Conservation (phyloP, 2,329 filamentous ascomycete species). For the Alternaria sp. region DNA sequence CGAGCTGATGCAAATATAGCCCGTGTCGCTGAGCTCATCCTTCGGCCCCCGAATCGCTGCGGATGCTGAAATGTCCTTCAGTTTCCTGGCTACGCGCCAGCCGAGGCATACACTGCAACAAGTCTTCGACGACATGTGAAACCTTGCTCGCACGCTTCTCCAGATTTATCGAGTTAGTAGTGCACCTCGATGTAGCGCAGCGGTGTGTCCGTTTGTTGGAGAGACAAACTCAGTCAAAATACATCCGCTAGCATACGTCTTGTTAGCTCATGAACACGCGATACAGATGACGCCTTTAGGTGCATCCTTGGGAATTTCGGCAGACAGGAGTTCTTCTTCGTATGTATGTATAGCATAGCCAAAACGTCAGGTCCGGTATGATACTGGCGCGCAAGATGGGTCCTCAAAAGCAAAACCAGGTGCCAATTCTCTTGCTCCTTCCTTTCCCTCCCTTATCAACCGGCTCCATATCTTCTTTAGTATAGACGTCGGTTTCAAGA, state of each 20-base stretch:
- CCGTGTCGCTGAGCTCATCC: neutral
- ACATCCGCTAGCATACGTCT: neutral
- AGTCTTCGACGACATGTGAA: neutral
- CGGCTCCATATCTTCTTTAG: slow-evolving; percentile 38
- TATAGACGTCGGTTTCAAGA: slow-evolving; percentile 40
- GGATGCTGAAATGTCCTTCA: neutral
- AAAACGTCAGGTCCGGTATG: neutral
- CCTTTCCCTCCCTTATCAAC: slow-evolving; percentile 27
- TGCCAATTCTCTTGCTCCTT: slow-evolving; percentile 30
- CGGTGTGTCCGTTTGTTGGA: no score
- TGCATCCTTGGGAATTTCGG: neutral
- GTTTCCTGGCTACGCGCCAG: neutral
- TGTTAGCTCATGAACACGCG: neutral
- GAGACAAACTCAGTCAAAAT: neutral
- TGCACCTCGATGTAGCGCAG: neutral
- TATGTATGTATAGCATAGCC: neutral
- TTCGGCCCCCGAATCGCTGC: neutral
- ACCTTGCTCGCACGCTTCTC: neutral
- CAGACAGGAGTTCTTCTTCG: neutral
- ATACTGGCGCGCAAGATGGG: neutral
- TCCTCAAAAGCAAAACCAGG: slow-evolving; percentile 36
- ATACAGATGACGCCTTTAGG: fast-evolving
- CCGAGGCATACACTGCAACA: neutral
- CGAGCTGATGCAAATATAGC: neutral
- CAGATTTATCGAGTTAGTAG: neutral